phyloP scores from a whole-genome alignment of 2,329 filamentous ascomycete species.

The Mycosphaerella sp. region DNA sequence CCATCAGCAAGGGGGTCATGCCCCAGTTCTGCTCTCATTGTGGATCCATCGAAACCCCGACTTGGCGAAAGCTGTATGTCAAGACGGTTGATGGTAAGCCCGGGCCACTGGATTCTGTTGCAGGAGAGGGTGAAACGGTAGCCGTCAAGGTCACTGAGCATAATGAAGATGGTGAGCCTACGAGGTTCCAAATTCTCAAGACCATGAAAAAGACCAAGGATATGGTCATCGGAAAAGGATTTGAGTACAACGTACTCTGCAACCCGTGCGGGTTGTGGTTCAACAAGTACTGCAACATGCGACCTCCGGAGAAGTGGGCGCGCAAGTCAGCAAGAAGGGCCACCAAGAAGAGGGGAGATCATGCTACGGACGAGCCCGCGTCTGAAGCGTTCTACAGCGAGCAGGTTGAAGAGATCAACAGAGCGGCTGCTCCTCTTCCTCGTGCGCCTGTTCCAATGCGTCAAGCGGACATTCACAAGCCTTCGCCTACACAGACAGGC shows the following conservation, averaged over 20 bases:
- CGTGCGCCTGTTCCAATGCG: slow-evolving; percentile 1
- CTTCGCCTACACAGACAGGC: background rate
- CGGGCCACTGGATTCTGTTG: slow-evolving; percentile 62
- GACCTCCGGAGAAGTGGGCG: slow-evolving; percentile 78
- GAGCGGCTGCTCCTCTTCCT: background rate
- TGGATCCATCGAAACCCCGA: slow-evolving; percentile 90
- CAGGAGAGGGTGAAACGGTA: slow-evolving; percentile 66
- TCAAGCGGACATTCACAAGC: background rate
- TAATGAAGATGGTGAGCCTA: slow-evolving; percentile 57
- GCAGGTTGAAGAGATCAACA: slow-evolving; percentile 23
- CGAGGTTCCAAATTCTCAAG: slow-evolving; percentile 68
- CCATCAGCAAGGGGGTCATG: slow-evolving; percentile 71
- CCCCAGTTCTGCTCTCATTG: slow-evolving; percentile 89
- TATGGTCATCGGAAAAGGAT: slow-evolving; percentile 39
- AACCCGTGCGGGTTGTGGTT: slow-evolving; percentile 97
- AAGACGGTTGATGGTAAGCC: slow-evolving; percentile 67
- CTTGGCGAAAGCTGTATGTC: slow-evolving; percentile 91
- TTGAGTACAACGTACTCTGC: slow-evolving; percentile 71
- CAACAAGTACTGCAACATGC: slow-evolving; percentile 76
- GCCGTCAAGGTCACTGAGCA: slow-evolving; percentile 63
- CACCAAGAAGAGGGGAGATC: slow-evolving; percentile 26
- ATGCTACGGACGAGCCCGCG: slow-evolving; percentile 30
- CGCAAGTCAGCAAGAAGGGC: slow-evolving; percentile 24
- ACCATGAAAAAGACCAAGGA: slow-evolving; percentile 58
- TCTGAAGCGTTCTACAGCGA: slow-evolving; percentile 33